Evolutionary conservation across 2,329 filamentous ascomycete genomes (phyloP).

Genomic region (Penicillium crustosum): DNA sequence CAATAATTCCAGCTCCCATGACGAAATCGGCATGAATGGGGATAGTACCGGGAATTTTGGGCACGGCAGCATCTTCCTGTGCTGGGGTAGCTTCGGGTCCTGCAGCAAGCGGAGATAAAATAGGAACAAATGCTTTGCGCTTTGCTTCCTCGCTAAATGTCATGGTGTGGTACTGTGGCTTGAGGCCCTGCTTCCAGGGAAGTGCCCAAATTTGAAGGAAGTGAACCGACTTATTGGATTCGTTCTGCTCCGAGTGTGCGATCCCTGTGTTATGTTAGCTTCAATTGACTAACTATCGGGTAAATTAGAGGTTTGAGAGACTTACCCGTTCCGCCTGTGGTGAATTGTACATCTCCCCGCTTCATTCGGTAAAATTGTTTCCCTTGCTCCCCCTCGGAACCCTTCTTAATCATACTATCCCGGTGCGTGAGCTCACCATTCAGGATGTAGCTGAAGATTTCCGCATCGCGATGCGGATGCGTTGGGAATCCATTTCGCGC

Average conservation of each 20-base stretch:
- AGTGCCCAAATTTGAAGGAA: slow-evolving; percentile 89
- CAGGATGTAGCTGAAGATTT: slow-evolving; percentile 89
- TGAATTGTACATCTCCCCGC: slow-evolving; percentile 85
- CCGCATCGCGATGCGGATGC: slow-evolving; percentile 80
- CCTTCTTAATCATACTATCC: slow-evolving; percentile 77
- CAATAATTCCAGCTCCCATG: slow-evolving; percentile 76
- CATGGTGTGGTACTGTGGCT: slow-evolving; percentile 73
- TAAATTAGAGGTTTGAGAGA: neutral
- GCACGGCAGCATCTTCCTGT: slow-evolving; percentile 64
- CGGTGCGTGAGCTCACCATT: slow-evolving; percentile 82
- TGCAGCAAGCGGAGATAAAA: slow-evolving; percentile 72
- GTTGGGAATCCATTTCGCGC: slow-evolving; percentile 76
- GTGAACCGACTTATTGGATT: slow-evolving; percentile 70
- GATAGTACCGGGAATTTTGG: slow-evolving; percentile 66
- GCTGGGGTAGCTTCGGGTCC: slow-evolving; percentile 61
- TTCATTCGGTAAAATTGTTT: slow-evolving; percentile 70
- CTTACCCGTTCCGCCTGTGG: slow-evolving; percentile 74
- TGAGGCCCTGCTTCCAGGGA: slow-evolving; percentile 71
- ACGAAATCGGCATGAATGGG: slow-evolving; percentile 81
- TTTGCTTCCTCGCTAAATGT: slow-evolving; percentile 73
- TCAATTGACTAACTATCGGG: slow-evolving; percentile 3
- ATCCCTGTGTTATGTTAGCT: slow-evolving; percentile 51
- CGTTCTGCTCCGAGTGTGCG: slow-evolving; percentile 79
- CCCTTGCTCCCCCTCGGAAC: slow-evolving; percentile 57
- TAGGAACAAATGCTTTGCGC: slow-evolving; percentile 67